Evolutionary conservation across 2,329 filamentous ascomycete species (phyloP).

Genomic region (Calonectria crousiana): DNA sequence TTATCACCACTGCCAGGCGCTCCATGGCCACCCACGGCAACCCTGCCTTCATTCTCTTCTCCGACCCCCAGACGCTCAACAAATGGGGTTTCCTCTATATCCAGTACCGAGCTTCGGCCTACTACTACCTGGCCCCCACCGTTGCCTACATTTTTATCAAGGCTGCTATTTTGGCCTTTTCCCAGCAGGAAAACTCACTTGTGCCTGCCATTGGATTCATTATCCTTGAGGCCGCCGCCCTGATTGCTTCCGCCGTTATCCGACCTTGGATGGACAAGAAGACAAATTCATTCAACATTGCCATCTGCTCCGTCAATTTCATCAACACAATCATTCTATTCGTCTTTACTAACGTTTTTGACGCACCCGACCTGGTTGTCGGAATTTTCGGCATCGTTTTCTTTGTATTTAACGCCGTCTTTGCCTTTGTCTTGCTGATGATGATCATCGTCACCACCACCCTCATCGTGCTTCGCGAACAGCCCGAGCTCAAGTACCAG

Average conservation of each 20-base stretch:
- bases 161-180: constrained; percentile 87
- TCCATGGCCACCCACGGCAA: constrained; percentile 93
- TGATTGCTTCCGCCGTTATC: constrained; percentile 83
- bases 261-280: constrained; percentile 99
- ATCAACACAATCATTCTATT: constrained; percentile 89
- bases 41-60: constrained; percentile 95
- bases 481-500: constrained; percentile 4
- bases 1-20: constrained; percentile 68
- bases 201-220: constrained; percentile 88
- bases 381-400: constrained; percentile 91
- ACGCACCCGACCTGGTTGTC: constrained; percentile 83
- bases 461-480: constrained; percentile 74
- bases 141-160: constrained; percentile 85
- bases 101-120: constrained; percentile 93
- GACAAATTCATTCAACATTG: constrained; percentile 95
- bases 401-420: constrained; percentile 88
- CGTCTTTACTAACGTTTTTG: constrained; percentile 88
- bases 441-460: constrained; percentile 74
- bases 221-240: constrained; percentile 81
- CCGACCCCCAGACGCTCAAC: constrained; percentile 89
- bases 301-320: constrained; percentile 91
- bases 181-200: constrained; percentile 72
- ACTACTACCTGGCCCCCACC: constrained; percentile 90
- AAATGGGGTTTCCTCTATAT: constrained; percentile 99
- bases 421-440: constrained; percentile 84